These are phyloP conservation scores for Berkeleyomyces rouxiae DNA, from an alignment of 2,329 filamentous ascomycete species.

Conservation along the genomic window DNA sequence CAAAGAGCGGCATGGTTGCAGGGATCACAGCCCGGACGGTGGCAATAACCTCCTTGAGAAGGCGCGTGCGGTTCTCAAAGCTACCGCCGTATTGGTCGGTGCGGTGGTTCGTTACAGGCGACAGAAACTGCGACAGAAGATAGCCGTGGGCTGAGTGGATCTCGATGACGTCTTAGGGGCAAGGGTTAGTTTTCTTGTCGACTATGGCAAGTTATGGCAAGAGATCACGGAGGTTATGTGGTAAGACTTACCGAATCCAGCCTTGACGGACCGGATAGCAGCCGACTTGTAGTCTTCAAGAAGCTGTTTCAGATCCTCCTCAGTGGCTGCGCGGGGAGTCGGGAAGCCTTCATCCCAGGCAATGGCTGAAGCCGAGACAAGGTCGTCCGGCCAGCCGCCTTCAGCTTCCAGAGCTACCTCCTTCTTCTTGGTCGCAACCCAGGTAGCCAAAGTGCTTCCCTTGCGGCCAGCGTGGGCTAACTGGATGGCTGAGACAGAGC, in stretches of 20 bases:
- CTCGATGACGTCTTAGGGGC: constrained; percentile 50
- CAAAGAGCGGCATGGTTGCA: constrained; percentile 35
- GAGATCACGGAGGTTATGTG: not conserved
- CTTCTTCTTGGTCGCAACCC: constrained; percentile 36
- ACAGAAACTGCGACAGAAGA: constrained; percentile 48
- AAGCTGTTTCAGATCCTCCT: constrained; percentile 48
- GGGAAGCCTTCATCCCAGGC: constrained; percentile 46
- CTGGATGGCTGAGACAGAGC: constrained; percentile 62
- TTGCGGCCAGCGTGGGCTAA: constrained; percentile 66
- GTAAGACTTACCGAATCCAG: constrained; percentile 34
- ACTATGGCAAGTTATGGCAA: not conserved
- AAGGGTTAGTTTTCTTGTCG: not conserved
- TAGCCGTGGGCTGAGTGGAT: constrained; percentile 50
- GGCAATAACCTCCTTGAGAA: constrained; percentile 37
- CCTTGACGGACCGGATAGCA: constrained; percentile 43
- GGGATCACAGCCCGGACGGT: constrained; percentile 37
- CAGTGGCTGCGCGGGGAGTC: constrained; percentile 49
- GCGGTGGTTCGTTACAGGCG: constrained; percentile 39
- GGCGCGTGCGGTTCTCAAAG: constrained; percentile 48
- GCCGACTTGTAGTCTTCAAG: constrained; percentile 45
- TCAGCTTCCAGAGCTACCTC: constrained; percentile 35
- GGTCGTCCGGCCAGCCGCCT: constrained; percentile 41
- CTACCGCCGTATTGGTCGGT: constrained; percentile 49
- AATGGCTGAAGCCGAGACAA: constrained; percentile 34
- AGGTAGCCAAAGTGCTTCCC: constrained; percentile 43